Evolutionary conservation across 495 filamentous ascomycete species (phyloP), one percentile per base, ranked within the genome.

Genomic region (Penicillium pulvis): DNA sequence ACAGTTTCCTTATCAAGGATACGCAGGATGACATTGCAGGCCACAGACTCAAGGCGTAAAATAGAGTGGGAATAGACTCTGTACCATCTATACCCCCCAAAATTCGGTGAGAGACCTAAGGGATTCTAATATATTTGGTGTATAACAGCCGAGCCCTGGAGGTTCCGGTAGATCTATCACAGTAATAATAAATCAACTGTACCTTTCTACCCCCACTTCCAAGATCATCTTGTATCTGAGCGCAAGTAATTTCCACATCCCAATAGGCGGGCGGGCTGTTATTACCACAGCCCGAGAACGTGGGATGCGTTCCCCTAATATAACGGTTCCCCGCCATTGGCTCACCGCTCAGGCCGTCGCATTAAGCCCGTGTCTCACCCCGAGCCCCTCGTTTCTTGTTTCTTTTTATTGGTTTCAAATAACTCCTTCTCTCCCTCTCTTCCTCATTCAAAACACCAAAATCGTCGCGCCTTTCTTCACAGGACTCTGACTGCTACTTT

Each of bases 1-100:
- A 58, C 60, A 94, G 90, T 62, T 94, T 91, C 72, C 77, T 94
- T 48, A 77, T 92, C 56, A 90, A 83, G 63, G 90, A 94, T 67
- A 81, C 87, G 12, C 85, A 89, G 66, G 87, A 93, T 58, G 89
- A 93, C 60, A 81, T 90, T 55, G 82, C 85, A 14, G 75, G 71
- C 28, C 70, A 80, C 53, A 71, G 81, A 60, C 63, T 79, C 41
- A 83, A 83, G 51, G 79, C 77, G 46, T 83, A 64, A 75, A 28
- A 30, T 28, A 28, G 44, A 39, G 46, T 33, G 3, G 51, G n/a
- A 36, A 31, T 55, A n/a, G 16, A 39, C 24, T 45, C 10, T 46
- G 24, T 56, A 6, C 28, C 10, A 24, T 33, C 23, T 50, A 39
- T 50, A 48, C 19, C 28, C 41, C 41, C 39, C 20, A 39, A 56